These are phyloP conservation scores for Pseudopyrenochaeta lycopersici DNA, from an alignment of 2,329 filamentous ascomycete species.

Conservation along the genomic window DNA sequence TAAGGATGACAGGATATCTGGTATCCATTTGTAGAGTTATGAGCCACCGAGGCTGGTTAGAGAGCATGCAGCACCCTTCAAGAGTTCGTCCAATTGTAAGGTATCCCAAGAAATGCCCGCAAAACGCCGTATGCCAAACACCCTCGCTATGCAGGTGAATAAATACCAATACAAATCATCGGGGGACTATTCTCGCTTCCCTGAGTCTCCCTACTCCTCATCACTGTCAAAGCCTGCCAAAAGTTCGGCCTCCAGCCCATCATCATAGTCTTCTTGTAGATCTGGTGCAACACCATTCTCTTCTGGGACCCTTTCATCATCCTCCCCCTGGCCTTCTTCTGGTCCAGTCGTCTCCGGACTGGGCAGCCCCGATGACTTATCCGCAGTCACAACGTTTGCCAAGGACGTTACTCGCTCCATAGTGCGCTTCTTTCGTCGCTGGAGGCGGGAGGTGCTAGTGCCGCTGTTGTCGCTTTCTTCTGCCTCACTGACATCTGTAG, in stretches of 20 bases:
- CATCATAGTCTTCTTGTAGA: slow-evolving; percentile 64
- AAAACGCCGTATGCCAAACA: slow-evolving; percentile 44
- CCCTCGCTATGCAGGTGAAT: slow-evolving; percentile 49
- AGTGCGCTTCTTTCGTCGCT: slow-evolving; percentile 59
- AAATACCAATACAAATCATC: slow-evolving; percentile 14
- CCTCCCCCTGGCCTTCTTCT: slow-evolving; percentile 53
- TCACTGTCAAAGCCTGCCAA: slow-evolving; percentile 48
- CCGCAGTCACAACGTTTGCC: slow-evolving; percentile 52
- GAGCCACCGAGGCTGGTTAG: not conserved
- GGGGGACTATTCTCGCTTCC: not conserved
- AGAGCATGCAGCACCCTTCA: slow-evolving; percentile 8
- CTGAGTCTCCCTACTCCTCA: slow-evolving; percentile 21
- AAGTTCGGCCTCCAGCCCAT: slow-evolving; percentile 54
- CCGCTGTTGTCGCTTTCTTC: slow-evolving; percentile 53
- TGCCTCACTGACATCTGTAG: slow-evolving; percentile 46
- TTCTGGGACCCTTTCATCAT: slow-evolving; percentile 53
- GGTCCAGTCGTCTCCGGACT: slow-evolving; percentile 51
- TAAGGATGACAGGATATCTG: not conserved
- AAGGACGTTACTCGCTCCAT: slow-evolving; percentile 57
- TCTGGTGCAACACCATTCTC: slow-evolving; percentile 41
- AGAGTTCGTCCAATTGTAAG: slow-evolving; percentile 11
- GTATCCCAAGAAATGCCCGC: slow-evolving; percentile 14
- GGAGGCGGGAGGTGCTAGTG: slow-evolving; percentile 51
- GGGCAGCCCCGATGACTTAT: slow-evolving; percentile 51
- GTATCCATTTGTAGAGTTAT: not conserved